Percentiles rank a stretch among this genome's conserved stretches.
Conservation (phyloP, 371 early-diverging fungal genomes). For the Mucor sp. region DNA sequence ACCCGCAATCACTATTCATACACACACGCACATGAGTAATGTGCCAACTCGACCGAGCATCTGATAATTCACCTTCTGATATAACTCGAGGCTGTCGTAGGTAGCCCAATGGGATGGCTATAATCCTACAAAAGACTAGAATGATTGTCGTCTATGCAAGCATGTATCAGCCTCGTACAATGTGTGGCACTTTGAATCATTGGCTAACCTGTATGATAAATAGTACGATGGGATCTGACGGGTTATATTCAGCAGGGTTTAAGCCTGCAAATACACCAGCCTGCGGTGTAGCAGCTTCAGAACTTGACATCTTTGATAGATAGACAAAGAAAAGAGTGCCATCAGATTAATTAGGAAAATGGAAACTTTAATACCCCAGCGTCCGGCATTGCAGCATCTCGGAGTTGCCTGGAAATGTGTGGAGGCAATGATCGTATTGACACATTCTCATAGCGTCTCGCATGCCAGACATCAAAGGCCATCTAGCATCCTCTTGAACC, state of each 20-base stretch:
- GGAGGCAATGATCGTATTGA: no score
- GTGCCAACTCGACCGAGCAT: background rate
- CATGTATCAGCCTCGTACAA: background rate
- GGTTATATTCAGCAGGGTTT: constrained; percentile 59
- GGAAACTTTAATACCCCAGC: no score
- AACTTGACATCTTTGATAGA: background rate
- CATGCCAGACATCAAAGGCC: no score
- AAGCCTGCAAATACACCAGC: constrained; percentile 68
- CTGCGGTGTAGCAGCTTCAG: constrained; percentile 19
- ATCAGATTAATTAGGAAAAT: no score
- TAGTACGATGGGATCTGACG: constrained; percentile 58
- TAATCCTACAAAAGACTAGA: constrained; percentile 60
- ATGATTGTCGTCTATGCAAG: constrained; percentile 65
- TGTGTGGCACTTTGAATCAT: background rate
- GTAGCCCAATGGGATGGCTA: constrained; percentile 60
- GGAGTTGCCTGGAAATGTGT: no score
- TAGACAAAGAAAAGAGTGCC: background rate
- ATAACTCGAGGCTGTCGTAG: constrained; percentile 77
- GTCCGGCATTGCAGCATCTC: no score
- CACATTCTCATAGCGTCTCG: no score
- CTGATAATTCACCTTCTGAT: constrained; percentile 53
- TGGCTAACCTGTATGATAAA: constrained; percentile 67
- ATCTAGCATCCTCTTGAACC: no score
- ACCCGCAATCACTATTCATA: constrained; percentile 62
- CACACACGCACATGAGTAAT: background rate